Conservation (phyloP, 1,284 basidiomycete genomes). For the Sporisorium graminicola region DNA sequence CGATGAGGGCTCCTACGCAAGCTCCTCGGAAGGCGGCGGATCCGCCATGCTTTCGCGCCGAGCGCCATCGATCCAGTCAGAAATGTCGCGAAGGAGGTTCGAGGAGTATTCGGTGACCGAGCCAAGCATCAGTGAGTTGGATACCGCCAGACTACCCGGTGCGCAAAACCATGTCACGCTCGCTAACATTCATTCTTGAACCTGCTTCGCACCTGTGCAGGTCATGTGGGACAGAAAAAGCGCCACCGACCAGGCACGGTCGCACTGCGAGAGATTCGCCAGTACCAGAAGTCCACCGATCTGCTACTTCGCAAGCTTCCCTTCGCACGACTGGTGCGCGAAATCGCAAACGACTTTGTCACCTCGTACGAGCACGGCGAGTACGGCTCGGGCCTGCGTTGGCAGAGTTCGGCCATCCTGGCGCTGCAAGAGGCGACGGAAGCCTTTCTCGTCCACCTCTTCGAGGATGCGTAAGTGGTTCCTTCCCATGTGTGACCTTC, state of each 20-base stretch:
- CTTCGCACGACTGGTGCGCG: conserved; percentile 67
- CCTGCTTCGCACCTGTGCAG: conserved; percentile 13
- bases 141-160: too few species aligned
- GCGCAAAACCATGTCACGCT: background rate
- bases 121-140: conserved; percentile 49
- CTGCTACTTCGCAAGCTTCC: conserved; percentile 67
- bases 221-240: conserved; percentile 40
- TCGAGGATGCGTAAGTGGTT: conserved; percentile 69
- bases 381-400: conserved; percentile 61
- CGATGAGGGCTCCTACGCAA: conserved; percentile 46
- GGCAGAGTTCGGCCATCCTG: conserved; percentile 68
- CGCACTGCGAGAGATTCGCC: conserved; percentile 68
- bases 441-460: conserved; percentile 67
- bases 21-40: conserved; percentile 49
- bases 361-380: conserved; percentile 63
- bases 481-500: too few species aligned
- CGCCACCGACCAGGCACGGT: conserved; percentile 67
- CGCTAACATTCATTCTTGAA: background rate
- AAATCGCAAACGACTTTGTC: conserved; percentile 68
- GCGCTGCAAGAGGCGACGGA: conserved; percentile 69
- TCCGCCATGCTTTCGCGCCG: conserved; percentile 51
- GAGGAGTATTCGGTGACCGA: conserved; percentile 47
- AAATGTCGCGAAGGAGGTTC: conserved; percentile 36
- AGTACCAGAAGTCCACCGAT: conserved; percentile 68
- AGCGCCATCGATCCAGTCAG: conserved; percentile 42